Base-by-base conservation (phyloP, 2,329 filamentous ascomycete genomes). In the Ophiostoma australiae region DNA sequence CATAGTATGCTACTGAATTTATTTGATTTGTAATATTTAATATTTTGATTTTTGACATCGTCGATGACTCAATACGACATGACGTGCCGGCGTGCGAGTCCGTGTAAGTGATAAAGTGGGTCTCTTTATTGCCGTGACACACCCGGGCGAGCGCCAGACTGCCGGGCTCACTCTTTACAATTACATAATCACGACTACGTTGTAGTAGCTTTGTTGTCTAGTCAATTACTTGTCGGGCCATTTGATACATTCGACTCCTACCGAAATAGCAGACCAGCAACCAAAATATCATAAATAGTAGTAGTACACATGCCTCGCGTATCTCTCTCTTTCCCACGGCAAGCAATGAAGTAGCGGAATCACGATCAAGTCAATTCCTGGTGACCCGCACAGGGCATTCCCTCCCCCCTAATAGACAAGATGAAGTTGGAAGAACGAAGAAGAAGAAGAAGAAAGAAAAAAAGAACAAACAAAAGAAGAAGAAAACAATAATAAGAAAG, bases 311-410 rank as follows among this genome's bases (percentile, higher is more conserved):
- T 35, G 33, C 6, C 52, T 23, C 15, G 31, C 15, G 58, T 41
- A 39, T 66, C 63, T 66, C 17, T 66, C 44, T 48, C 44, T 48
- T 66, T 41, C 37, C 66, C 63, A 15, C 39, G 63, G 61, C 35
- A 67, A 66, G 66, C 66, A 67, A 20, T 11, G 31, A 67, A 27
- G 37, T 31, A 67, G 85, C 84, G 87, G 90, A 89, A 90, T 87
- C 90, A 93, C 92, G 90, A 84, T 94, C 80, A 96, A 94, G 92
- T 92, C 88, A 88, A 90, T 84, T 89, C 91, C 90, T 87, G 86
- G 87, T 87, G 86, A 87, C 85, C 89, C 71, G 86, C 89, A 95
- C 94, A 97, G 93, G 94, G 94, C 94, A 93, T 97, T 98, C 94
- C 93, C 94, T 93, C 90, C 82, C 81, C 80, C 80, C 78, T 76